Percentiles rank a stretch among this genome's conserved stretches.
These are phyloP conservation scores for Cercospora nicotianae DNA, from an alignment of 2,329 filamentous ascomycete species.

Conservation along the genomic window DNA sequence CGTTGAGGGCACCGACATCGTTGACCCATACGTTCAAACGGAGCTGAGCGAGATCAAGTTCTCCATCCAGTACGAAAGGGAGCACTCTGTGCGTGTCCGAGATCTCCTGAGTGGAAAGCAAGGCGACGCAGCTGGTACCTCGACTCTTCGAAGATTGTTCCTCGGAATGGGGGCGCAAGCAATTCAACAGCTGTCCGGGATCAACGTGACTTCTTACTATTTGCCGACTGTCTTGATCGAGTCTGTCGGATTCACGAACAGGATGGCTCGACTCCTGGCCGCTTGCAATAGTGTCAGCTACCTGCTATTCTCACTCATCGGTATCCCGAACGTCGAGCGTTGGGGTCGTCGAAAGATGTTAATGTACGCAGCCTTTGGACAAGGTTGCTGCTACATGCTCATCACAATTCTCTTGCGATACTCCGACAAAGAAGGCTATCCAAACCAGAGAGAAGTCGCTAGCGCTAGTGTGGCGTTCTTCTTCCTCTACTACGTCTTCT, in stretches of 20 bases:
- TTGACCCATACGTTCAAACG: slow-evolving; percentile 49
- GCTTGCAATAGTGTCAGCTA: slow-evolving; percentile 56
- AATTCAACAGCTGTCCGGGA: slow-evolving; percentile 52
- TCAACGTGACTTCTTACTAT: slow-evolving; percentile 51
- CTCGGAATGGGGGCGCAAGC: slow-evolving; percentile 57
- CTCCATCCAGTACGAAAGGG: slow-evolving; percentile 51
- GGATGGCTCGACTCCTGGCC: slow-evolving; percentile 56
- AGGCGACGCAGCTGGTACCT: slow-evolving; percentile 47
- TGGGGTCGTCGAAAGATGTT: slow-evolving; percentile 61
- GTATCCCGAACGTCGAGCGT: slow-evolving; percentile 51
- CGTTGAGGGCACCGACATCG: slow-evolving; percentile 47
- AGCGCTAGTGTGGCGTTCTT: slow-evolving; percentile 50
- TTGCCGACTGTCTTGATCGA: slow-evolving; percentile 61
- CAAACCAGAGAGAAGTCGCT: slow-evolving; percentile 34
- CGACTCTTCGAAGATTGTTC: slow-evolving; percentile 52
- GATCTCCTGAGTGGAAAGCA: slow-evolving; percentile 52
- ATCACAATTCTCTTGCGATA: slow-evolving; percentile 54
- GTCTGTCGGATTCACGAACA: slow-evolving; percentile 56
- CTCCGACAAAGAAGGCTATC: slow-evolving; percentile 37
- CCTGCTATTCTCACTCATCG: slow-evolving; percentile 50
- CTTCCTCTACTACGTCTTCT: slow-evolving; percentile 58
- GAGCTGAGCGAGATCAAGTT: slow-evolving; percentile 51
- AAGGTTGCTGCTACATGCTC: slow-evolving; percentile 54
- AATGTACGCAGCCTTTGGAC: slow-evolving; percentile 56
- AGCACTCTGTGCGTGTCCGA: slow-evolving; percentile 53